These are phyloP conservation scores for Clonostachys rhizophaga DNA, from an alignment of 2,329 filamentous ascomycete genomes.

Conservation along the genomic window DNA sequence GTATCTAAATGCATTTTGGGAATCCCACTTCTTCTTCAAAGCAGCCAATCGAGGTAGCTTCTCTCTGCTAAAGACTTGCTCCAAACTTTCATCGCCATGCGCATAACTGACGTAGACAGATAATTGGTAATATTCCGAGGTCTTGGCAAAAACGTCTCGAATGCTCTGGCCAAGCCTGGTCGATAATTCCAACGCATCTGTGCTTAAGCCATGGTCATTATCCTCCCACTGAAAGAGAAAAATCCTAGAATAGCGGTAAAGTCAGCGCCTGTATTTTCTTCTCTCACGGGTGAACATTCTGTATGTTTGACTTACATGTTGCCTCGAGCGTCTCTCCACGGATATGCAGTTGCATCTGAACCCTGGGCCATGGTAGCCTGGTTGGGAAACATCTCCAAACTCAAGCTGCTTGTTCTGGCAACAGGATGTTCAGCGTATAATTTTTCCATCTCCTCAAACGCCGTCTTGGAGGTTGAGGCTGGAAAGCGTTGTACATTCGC, in stretches of 20 bases:
- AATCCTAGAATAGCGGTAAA: too few species aligned
- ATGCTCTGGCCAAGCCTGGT: not conserved
- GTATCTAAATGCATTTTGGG: not conserved
- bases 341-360: not conserved
- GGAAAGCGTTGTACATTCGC: too few species aligned
- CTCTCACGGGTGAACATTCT: too few species aligned
- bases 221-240: too few species aligned
- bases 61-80: not conserved
- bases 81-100: not conserved
- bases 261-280: too few species aligned
- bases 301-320: not conserved
- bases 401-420: too few species aligned
- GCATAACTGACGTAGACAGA: conserved; percentile 1
- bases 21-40: conserved; percentile 1
- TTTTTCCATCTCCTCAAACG: too few species aligned
- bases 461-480: too few species aligned
- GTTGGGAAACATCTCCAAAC: not conserved
- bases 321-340: not conserved
- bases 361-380: not conserved
- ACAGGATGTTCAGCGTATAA: too few species aligned
- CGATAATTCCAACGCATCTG: not conserved
- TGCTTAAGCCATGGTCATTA: too few species aligned
- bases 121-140: not conserved
- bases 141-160: not conserved
- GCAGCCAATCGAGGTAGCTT: not conserved